Percentiles rank a stretch among this genome's conserved stretches.
Evolutionary conservation across 31 red algal species (phyloP).

Genomic region (Pterothamnion heteromorphum): DNA sequence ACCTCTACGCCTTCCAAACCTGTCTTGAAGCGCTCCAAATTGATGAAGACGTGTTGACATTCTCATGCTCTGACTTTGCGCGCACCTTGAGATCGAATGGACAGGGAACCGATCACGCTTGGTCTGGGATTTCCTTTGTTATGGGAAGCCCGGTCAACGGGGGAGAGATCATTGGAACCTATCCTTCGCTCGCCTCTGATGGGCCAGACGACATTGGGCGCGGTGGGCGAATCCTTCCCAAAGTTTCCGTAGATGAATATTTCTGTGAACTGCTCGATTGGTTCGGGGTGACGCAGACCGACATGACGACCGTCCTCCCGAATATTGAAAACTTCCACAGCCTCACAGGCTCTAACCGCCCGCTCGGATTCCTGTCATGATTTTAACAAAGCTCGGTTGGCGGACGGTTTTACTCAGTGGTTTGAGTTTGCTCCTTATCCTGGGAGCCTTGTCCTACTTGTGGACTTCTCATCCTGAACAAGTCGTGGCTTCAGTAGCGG

Average conservation of each 20-base stretch:
- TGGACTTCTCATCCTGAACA: no score
- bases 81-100: conserved; percentile 33
- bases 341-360: neutral
- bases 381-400: no score
- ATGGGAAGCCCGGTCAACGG: neutral
- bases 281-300: neutral
- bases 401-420: no score
- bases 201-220: neutral
- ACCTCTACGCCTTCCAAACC: neutral
- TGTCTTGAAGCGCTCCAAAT: neutral
- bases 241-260: conserved; percentile 8
- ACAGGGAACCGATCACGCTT: conserved; percentile 35
- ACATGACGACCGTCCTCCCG: neutral
- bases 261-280: conserved; percentile 16
- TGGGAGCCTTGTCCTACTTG: no score
- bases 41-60: neutral
- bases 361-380: conserved; percentile 28
- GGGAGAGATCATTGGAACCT: neutral
- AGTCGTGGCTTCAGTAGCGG: no score
- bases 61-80: conserved; percentile 11
- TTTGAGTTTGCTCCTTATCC: no score
- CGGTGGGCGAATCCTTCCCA: neutral
- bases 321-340: conserved; percentile 16
- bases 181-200: neutral
- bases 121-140: conserved; percentile 12